Evolutionary conservation across 352 stramenopile genomes (phyloP).

Genomic region (Pythium dissimile): DNA sequence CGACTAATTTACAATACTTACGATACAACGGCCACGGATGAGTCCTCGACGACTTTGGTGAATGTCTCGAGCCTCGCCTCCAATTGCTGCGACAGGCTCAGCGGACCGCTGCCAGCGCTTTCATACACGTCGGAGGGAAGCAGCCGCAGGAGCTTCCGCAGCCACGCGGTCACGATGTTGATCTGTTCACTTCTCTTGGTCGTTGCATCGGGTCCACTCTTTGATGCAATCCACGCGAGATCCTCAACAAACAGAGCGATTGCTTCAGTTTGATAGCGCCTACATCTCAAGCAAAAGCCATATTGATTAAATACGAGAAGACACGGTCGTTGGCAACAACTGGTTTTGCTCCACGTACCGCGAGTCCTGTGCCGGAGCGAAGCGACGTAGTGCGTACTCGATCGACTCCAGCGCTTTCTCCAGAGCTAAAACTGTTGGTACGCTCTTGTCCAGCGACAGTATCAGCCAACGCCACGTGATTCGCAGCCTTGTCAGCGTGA

Average conservation of each 20-base stretch:
- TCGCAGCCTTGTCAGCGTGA: constrained; percentile 34
- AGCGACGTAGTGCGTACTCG: constrained; percentile 59
- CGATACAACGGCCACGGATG: no score
- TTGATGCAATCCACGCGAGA: constrained; percentile 65
- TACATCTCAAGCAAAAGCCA: constrained; percentile 9
- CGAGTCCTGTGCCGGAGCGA: constrained; percentile 33
- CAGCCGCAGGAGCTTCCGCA: constrained; percentile 53
- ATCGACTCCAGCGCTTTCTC: constrained; percentile 44
- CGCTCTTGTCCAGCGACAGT: neutral
- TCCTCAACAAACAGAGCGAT: constrained; percentile 44
- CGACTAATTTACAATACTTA: no score
- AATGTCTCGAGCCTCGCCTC: neutral
- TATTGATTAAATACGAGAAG: neutral
- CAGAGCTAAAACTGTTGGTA: neutral
- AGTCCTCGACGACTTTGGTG: no score
- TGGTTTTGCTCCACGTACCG: constrained; percentile 28
- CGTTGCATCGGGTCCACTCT: neutral
- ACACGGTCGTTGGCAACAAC: no score
- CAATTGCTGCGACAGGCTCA: constrained; percentile 2
- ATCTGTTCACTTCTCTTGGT: neutral
- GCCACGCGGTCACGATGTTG: constrained; percentile 27
- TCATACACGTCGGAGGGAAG: constrained; percentile 36
- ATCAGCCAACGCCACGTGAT: constrained; percentile 68
- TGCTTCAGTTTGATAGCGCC: constrained; percentile 50
- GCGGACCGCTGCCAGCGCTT: no score